Percentiles rank a stretch among this genome's conserved stretches.
Evolutionary conservation across 441 rosid genomes (phyloP).

Genomic region (Adansonia grandidieri): DNA sequence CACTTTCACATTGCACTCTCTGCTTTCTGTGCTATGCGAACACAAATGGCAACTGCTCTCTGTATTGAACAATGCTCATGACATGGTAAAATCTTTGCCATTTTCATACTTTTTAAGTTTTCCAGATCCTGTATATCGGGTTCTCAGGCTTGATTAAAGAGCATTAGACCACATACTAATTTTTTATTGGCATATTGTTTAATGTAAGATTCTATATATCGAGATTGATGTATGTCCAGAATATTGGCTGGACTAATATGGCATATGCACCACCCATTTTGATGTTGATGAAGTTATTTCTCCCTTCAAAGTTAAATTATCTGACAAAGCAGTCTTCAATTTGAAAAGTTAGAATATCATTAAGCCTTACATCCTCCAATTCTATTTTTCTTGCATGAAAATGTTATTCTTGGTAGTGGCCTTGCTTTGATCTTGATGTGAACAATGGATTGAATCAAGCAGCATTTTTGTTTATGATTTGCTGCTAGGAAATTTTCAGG

Average conservation of each 20-base stretch:
- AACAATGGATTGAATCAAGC: background rate
- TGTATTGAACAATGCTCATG: constrained; percentile 7
- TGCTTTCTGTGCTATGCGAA: background rate
- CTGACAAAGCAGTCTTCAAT: background rate
- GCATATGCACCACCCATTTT: background rate
- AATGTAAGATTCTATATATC: background rate
- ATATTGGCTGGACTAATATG: background rate
- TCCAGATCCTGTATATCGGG: background rate
- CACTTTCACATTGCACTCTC: background rate
- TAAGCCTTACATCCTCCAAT: background rate
- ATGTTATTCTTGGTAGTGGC: too few relatives aligned
- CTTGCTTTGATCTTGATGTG: background rate
- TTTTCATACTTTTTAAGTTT: constrained; percentile 4
- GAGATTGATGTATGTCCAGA: constrained; percentile 19
- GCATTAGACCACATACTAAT: constrained; percentile 12
- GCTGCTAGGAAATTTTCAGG: background rate
- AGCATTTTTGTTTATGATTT: background rate
- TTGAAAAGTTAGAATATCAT: too few relatives aligned
- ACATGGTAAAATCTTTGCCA: background rate
- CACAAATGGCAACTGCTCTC: background rate
- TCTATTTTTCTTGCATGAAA: background rate
- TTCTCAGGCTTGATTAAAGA: background rate
- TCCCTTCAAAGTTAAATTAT: background rate
- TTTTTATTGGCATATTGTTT: background rate
- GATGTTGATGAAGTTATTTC: background rate